A percentile compares a stretch with the other conserved stretches of the same genome.
Conservation (phyloP, 352 stramenopile species). For the Phytopythium montanum region DNA sequence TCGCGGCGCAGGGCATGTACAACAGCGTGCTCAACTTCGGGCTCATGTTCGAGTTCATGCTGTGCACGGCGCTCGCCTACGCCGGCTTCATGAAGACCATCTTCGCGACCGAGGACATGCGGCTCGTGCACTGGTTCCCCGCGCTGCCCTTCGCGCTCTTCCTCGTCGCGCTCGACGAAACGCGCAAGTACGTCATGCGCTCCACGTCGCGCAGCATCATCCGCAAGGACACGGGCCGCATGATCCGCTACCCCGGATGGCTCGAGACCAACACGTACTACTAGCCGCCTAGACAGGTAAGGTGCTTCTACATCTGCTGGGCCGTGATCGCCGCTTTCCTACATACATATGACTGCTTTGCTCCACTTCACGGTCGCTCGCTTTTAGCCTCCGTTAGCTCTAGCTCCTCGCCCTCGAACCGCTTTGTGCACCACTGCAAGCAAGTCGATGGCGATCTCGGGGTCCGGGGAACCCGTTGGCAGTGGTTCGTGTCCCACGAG, state of each 20-base stretch:
- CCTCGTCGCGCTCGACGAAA: conserved; percentile 89
- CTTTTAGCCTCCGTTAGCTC: too few relatives aligned
- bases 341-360: not conserved
- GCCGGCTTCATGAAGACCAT: conserved; percentile 77
- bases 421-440: not conserved
- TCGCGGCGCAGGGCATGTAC: conserved; percentile 89
- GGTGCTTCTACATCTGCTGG: too few relatives aligned
- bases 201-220: conserved; percentile 67
- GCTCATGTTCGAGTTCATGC: conserved; percentile 91
- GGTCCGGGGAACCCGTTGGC: not conserved
- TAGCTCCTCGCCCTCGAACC: too few relatives aligned
- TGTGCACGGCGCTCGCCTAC: conserved; percentile 85
- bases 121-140: conserved; percentile 90
- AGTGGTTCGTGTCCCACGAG: not conserved
- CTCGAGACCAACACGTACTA: conserved; percentile 91
- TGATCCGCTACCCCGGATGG: conserved; percentile 83
- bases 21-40: conserved; percentile 93
- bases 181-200: conserved; percentile 90
- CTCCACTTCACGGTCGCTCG: not conserved
- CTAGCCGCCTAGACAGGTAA: too few relatives aligned
- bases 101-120: conserved; percentile 82
- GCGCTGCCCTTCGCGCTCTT: conserved; percentile 88
- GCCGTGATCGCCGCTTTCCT: too few relatives aligned
- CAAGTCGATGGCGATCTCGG: not conserved
- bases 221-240: conserved; percentile 76